These are phyloP conservation scores for Huntiella decipiens DNA, from an alignment of 2,329 filamentous ascomycete species.

Conservation along the genomic window DNA sequence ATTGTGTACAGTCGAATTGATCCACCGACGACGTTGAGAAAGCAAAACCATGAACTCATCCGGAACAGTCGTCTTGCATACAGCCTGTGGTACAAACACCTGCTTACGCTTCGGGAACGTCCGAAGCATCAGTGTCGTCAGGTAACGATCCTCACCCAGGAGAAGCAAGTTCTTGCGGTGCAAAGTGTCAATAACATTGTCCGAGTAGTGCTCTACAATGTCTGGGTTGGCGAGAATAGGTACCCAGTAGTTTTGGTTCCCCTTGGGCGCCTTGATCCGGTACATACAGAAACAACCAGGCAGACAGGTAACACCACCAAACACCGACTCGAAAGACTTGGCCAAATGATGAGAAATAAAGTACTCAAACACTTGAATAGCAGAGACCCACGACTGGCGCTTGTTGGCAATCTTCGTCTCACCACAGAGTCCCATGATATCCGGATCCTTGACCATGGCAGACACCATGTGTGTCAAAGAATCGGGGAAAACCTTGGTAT, in stretches of 20 bases:
- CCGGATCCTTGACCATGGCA: conserved; percentile 96
- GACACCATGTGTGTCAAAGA: conserved; percentile 97
- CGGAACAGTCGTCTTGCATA: conserved; percentile 95
- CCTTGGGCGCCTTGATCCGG: conserved; percentile 96
- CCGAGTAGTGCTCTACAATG: conserved; percentile 96
- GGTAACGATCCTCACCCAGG: conserved; percentile 82
- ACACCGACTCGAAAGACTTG: conserved; percentile 95
- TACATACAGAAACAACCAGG: conserved; percentile 99
- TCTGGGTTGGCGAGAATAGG: conserved; percentile 96
- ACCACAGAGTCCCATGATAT: conserved; percentile 96
- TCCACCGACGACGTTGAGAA: conserved; percentile 92
- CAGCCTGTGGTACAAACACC: conserved; percentile 92
- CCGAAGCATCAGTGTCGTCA: conserved; percentile 93
- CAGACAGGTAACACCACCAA: conserved; percentile 95
- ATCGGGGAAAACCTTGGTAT: conserved; percentile 98
- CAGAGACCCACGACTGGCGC: conserved; percentile 79
- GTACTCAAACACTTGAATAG: conserved; percentile 98
- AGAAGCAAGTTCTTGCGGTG: conserved; percentile 94
- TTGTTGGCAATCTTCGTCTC: conserved; percentile 99
- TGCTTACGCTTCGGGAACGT: conserved; percentile 99
- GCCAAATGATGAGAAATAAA: conserved; percentile 96
- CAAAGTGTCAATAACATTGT: conserved; percentile 94
- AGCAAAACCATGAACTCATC: conserved; percentile 82
- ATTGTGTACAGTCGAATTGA: conserved; percentile 98
- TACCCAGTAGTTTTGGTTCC: conserved; percentile 98